Conservation (phyloP, 148 eudicot genomes). For the Camellia japonica region DNA sequence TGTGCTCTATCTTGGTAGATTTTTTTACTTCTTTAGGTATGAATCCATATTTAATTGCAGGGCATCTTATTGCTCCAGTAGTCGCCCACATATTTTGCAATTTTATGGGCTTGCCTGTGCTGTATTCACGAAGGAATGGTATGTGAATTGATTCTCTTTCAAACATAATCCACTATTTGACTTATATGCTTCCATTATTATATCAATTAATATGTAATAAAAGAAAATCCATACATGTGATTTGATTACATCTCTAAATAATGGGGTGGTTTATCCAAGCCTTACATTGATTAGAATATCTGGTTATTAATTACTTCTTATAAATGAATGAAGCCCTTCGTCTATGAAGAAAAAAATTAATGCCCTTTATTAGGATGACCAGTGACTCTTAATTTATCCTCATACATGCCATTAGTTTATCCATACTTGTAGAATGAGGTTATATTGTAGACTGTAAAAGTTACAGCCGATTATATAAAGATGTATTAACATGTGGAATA, state of each 20-base stretch:
- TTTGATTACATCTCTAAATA: background rate
- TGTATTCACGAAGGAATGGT: conserved; percentile 66
- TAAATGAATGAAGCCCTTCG: background rate
- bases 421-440: background rate
- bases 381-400: background rate
- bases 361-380: background rate
- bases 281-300: background rate
- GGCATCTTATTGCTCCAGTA: conserved; percentile 80
- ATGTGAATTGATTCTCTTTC: conserved; percentile 17
- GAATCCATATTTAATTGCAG: conserved; percentile 38
- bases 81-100: conserved; percentile 84
- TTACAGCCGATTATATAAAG: background rate
- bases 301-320: background rate
- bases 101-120: conserved; percentile 74
- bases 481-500: background rate
- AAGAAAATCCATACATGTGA: background rate
- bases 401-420: background rate
- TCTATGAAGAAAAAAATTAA: background rate
- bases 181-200: background rate
- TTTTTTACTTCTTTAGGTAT: conserved; percentile 4
- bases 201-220: background rate
- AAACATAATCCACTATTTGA: background rate
- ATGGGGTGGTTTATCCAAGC: background rate
- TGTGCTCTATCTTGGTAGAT: background rate
- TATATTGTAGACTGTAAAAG: background rate